These are phyloP conservation scores for Gossypium armourianum DNA, from an alignment of 441 rosid species.

Conservation along the genomic window DNA sequence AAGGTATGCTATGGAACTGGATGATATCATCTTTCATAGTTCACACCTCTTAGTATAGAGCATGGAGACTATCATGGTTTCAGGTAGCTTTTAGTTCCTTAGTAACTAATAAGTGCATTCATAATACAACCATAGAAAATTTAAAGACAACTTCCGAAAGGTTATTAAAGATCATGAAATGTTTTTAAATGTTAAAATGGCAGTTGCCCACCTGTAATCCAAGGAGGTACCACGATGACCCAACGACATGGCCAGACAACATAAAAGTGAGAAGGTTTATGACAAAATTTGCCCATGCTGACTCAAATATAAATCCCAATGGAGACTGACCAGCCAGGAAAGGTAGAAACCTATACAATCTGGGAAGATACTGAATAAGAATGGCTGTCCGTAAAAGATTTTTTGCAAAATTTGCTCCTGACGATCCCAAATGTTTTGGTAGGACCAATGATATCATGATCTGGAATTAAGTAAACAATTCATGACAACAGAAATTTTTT, in stretches of 20 bases:
- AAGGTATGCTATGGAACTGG: background rate
- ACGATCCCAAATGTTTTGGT: conserved; percentile 30
- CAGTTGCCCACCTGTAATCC: conserved; percentile 59
- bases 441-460: conserved; percentile 40
- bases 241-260: conserved; percentile 67
- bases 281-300: conserved; percentile 77
- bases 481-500: background rate
- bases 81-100: background rate
- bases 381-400: conserved; percentile 50
- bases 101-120: background rate
- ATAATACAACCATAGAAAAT: background rate
- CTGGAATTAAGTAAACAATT: conserved; percentile 31
- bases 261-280: conserved; percentile 69
- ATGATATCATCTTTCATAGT: background rate
- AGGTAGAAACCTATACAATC: conserved; percentile 59
- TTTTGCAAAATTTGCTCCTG: conserved; percentile 58
- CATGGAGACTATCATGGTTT: background rate
- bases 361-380: conserved; percentile 64
- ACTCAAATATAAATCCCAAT: conserved; percentile 67
- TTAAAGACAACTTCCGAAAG: background rate
- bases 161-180: conserved; percentile 1
- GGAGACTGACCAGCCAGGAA: conserved; percentile 67
- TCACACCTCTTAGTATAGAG: background rate
- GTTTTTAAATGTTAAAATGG: conserved; percentile 6
- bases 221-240: conserved; percentile 78